Evolutionary conservation across 1,284 basidiomycete species (phyloP), one percentile per base, ranked within the genome.

Genomic region (Inonotus hispidus): DNA sequence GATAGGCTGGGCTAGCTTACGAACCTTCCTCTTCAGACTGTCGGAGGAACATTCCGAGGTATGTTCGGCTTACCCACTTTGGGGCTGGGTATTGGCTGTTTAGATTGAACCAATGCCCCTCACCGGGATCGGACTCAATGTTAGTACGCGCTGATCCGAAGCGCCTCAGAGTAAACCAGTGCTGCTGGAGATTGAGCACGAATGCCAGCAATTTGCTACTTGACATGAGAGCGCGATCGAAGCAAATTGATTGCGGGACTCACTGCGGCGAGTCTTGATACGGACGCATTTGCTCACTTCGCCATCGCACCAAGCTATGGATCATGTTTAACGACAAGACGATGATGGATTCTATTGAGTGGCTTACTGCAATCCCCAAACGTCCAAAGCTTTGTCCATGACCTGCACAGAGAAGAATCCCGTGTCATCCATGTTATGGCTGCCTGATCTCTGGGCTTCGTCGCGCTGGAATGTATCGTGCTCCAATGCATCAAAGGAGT

Each of bases 371-470:
- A 96, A 73, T 2, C 90, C 89, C 84, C 90, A 94, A 1, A 94
- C 87, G 68, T 88, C 81, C 55, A 97, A 73, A 0, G 93, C 94
- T 58, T 84, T 81, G 67, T 92, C 90, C 27, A 92, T 71, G 0
- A 93, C 91, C 67, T 92, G 89, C 1, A 92, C 79, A 2, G 92
- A 94, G 73, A 95, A 95, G 73, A 91, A 95, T 1, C 93, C 93
- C 49, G 91, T 91, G 71, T 95, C 93, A 67, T 95, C 93, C 88
- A 93, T 93, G 71, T 96, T 95, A 56, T 81, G 82, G 70, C 83
- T 91, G 2, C 74, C 73, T 59, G 60, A 71, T 59, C 59, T 68
- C 19, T 52, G 74, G 60, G 74, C 73, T 7, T 74, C 71, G 56
- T 67, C 63, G 64, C 16, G 16, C 16, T 43, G 11, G 16, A 43